These are phyloP conservation scores for Chenopodium formosanum DNA, from an alignment of 148 eudicot species.

Conservation along the genomic window DNA sequence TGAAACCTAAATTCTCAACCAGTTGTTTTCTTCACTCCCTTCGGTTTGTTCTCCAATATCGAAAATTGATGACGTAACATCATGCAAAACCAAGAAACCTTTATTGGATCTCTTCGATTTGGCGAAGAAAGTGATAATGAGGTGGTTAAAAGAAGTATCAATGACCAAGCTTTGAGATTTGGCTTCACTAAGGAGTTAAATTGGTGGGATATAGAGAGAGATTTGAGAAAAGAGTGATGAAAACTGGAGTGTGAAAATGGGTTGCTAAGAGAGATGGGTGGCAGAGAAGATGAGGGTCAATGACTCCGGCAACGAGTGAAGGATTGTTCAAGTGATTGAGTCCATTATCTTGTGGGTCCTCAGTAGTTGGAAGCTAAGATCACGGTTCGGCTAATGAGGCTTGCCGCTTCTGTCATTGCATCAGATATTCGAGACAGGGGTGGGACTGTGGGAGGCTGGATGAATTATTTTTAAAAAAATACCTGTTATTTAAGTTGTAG, in stretches of 20 bases:
- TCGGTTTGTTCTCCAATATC: constrained; percentile 33
- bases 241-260: constrained; percentile 56
- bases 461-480: no score
- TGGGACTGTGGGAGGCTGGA: no score
- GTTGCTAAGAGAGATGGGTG: constrained; percentile 79
- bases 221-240: constrained; percentile 57
- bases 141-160: constrained; percentile 38
- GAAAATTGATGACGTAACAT: constrained; percentile 19
- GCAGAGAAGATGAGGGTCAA: constrained; percentile 72
- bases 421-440: background rate
- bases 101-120: constrained; percentile 36
- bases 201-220: constrained; percentile 61
- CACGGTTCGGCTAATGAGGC: constrained; percentile 49
- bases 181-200: constrained; percentile 45
- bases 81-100: constrained; percentile 44
- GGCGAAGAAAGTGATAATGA: constrained; percentile 37
- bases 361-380: constrained; percentile 43
- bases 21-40: background rate
- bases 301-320: constrained; percentile 65
- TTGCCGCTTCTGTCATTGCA: constrained; percentile 40
- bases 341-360: constrained; percentile 44
- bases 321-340: constrained; percentile 58
- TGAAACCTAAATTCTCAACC: no score
- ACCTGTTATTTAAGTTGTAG: no score
- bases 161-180: constrained; percentile 35